Base-by-base conservation (phyloP, 371 early-diverging fungal genomes). In the Capniomyces stellatus region DNA sequence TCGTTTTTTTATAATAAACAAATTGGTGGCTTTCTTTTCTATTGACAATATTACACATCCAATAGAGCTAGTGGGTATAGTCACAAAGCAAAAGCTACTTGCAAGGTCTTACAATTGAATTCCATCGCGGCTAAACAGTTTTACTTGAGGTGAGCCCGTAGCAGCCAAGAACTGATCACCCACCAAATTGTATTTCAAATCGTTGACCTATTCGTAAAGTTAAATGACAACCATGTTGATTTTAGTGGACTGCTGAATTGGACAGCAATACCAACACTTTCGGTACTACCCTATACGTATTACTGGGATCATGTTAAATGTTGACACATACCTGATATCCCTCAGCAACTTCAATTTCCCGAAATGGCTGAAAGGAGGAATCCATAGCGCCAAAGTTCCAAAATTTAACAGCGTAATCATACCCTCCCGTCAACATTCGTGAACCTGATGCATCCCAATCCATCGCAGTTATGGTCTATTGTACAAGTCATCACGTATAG, bases 321-420 rank as follows among this genome's bases (percentile, higher is more conserved):
- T n/a, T n/a, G n/a, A n/a, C n/a, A n/a, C 8, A 6, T 54, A 54
- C 46, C 40, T 87, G 87, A 57, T 87, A 76, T 1, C 85, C 87
- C 15, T 74, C 79, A 52, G 73, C 72, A 8, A 89, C 86, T 57
- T 85, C 83, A 46, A 91, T 69, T 18, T 79, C 75, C 28, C 85
- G 63, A 59, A 92, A 92, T 1, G 89, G 83, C 50, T 75, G 69
- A 47, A 84, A 78, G 0, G 74, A 67, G 19, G 77, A 71, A 63
- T 86, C 80, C 92, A 92, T 92, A 19, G 85, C 87, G 19, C 80
- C 74, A 68, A 92, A 92, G 65, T 90, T 89, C 88, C 89, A 92
- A 41, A 90, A 72, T 55, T 87, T 87, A 12, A 89, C 63, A 31
- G 76, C 74, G 57, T 81, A 80, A 62, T 89, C 91, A 51, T 84